A percentile compares a stretch with the other conserved stretches of the same genome.
Conservation (phyloP, 306 rosid genomes). For the Castanea crenata region DNA sequence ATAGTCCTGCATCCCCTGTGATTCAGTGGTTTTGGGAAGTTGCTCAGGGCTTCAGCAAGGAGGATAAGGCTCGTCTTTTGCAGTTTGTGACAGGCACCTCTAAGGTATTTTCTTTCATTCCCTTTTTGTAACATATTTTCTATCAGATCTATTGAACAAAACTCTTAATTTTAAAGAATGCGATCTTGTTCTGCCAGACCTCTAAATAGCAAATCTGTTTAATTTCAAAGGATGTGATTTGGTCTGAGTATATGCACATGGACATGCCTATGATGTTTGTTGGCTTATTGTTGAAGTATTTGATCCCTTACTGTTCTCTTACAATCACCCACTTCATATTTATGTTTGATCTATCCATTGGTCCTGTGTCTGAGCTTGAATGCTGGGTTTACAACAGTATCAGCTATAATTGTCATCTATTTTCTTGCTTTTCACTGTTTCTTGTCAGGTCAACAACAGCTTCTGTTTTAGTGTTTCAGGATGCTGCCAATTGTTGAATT, state of each 20-base stretch:
- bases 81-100: constrained; percentile 99
- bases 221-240: background rate
- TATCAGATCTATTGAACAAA: background rate
- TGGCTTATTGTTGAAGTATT: background rate
- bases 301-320: background rate
- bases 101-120: constrained; percentile 52
- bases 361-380: background rate
- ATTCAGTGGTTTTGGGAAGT: constrained; percentile 99
- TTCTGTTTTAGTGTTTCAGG: too few species aligned
- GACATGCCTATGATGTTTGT: background rate
- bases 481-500: too few species aligned
- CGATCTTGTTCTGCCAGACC: too few species aligned
- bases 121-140: background rate
- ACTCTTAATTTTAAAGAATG: background rate
- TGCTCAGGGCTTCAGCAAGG: constrained; percentile 85
- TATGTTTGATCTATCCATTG: background rate
- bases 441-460: background rate
- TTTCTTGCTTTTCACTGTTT: too few species aligned
- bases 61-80: constrained; percentile 96
- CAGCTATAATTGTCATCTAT: too few species aligned
- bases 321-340: background rate
- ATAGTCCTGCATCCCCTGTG: constrained; percentile 76
- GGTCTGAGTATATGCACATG: background rate
- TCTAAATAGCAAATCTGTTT: too few species aligned
- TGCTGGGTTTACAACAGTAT: background rate